A percentile compares a stretch with the other conserved stretches of the same genome.
Evolutionary conservation across 1,284 basidiomycete genomes (phyloP).

Genomic region (Waitea zeae): DNA sequence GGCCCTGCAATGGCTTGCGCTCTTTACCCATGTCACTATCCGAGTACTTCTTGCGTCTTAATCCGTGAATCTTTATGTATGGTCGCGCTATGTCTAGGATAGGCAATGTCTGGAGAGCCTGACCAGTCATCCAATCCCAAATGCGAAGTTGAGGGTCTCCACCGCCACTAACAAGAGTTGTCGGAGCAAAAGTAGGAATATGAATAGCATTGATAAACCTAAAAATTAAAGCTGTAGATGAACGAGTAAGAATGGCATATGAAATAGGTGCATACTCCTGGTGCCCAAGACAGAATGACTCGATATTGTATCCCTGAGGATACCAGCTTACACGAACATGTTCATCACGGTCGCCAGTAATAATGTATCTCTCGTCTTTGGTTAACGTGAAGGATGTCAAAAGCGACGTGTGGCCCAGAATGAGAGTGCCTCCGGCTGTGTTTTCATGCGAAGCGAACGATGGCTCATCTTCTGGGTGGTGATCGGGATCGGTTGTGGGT

Average conservation of each 20-base stretch:
- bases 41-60: constrained; percentile 18
- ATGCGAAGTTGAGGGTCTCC: constrained; percentile 65
- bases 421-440: constrained; percentile 52
- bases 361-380: constrained; percentile 49
- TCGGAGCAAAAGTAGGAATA: constrained; percentile 33
- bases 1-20: constrained; percentile 9
- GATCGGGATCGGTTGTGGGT: constrained; percentile 3
- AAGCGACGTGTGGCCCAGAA: constrained; percentile 78
- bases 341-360: constrained; percentile 85
- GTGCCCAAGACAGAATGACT: constrained; percentile 74
- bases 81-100: constrained; percentile 40
- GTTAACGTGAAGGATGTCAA: constrained; percentile 59
- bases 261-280: constrained; percentile 32
- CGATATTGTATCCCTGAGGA: constrained; percentile 69
- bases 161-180: constrained; percentile 64
- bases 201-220: constrained; percentile 77
- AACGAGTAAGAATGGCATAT: background rate
- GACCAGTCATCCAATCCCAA: constrained; percentile 66
- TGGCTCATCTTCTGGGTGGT: constrained; percentile 14
- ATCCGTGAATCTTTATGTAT: constrained; percentile 35
- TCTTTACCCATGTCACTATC: constrained; percentile 21
- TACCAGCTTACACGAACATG: constrained; percentile 86
- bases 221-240: constrained; percentile 2
- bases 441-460: constrained; percentile 49
- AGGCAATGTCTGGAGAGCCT: constrained; percentile 29